phyloP scores from a whole-genome alignment of 2,329 filamentous ascomycete species.

The Xylaria sp. region DNA sequence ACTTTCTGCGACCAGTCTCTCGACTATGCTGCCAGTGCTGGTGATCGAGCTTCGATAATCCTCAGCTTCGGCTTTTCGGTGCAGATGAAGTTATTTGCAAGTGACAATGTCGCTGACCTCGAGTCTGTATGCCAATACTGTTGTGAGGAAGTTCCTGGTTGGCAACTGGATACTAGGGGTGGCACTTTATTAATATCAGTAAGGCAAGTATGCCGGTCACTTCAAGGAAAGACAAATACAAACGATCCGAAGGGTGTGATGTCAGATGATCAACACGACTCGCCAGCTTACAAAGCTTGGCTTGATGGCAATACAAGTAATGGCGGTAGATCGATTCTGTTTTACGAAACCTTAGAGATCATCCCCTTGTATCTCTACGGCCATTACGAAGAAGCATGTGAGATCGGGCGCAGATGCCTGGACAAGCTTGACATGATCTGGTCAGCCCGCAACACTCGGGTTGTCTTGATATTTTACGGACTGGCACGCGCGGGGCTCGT shows the following conservation, averaged over 20 bases:
- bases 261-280: slow-evolving; percentile 73
- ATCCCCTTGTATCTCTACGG: slow-evolving; percentile 71
- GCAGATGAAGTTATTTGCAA: slow-evolving; percentile 74
- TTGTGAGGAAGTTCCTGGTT: slow-evolving; percentile 78
- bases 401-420: slow-evolving; percentile 63
- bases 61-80: slow-evolving; percentile 75
- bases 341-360: slow-evolving; percentile 75
- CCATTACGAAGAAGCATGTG: slow-evolving; percentile 68
- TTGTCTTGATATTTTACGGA: slow-evolving; percentile 69
- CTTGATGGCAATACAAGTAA: slow-evolving; percentile 62
- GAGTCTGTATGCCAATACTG: slow-evolving; percentile 76
- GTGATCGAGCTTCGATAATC: slow-evolving; percentile 77
- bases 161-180: slow-evolving; percentile 76
- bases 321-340: slow-evolving; percentile 70
- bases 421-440: slow-evolving; percentile 62
- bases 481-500: slow-evolving; percentile 64
- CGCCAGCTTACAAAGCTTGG: slow-evolving; percentile 68
- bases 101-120: slow-evolving; percentile 74
- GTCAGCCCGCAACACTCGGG: slow-evolving; percentile 67
- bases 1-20: slow-evolving; percentile 71
- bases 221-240: slow-evolving; percentile 76
- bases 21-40: slow-evolving; percentile 72
- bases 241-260: slow-evolving; percentile 66
- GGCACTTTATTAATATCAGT: slow-evolving; percentile 74
- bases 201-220: slow-evolving; percentile 72